Percentiles rank a stretch among this genome's conserved stretches.
Evolutionary conservation across 148 eudicot genomes (phyloP).

Genomic region (Camellia lanceoleosa): DNA sequence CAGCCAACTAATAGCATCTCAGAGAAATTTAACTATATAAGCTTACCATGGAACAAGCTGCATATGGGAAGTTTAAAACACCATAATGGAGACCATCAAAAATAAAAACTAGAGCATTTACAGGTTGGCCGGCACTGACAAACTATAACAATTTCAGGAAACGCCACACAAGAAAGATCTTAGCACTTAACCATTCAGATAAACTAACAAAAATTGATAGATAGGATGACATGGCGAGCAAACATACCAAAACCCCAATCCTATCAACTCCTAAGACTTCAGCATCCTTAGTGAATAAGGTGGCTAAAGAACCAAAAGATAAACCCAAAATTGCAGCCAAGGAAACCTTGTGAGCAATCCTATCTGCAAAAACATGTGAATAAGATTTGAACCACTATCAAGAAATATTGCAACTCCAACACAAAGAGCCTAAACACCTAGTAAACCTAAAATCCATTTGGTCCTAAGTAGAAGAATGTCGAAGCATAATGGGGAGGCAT

Average conservation of each 20-base stretch:
- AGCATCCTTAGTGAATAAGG: slow-evolving; percentile 66
- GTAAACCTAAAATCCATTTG: background rate
- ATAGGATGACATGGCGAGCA: background rate
- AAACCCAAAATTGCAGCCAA: slow-evolving; percentile 67
- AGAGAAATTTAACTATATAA: background rate
- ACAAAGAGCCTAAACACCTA: slow-evolving; percentile 5
- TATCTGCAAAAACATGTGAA: slow-evolving; percentile 40
- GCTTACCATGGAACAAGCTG: slow-evolving; percentile 82
- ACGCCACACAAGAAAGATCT: background rate
- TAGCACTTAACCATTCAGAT: background rate
- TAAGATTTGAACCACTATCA: background rate
- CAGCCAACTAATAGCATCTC: background rate
- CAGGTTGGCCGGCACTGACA: slow-evolving; percentile 88
- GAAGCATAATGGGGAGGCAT: background rate
- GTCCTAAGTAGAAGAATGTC: background rate
- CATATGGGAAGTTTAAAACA: slow-evolving; percentile 80
- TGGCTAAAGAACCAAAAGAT: slow-evolving; percentile 64
- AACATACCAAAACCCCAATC: slow-evolving; percentile 70
- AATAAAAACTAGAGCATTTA: slow-evolving; percentile 84
- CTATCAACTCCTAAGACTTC: slow-evolving; percentile 60
- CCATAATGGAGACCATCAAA: slow-evolving; percentile 92
- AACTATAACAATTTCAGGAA: slow-evolving; percentile 45
- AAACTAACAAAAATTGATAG: background rate
- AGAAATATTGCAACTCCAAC: background rate
- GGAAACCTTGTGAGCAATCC: slow-evolving; percentile 60